These are phyloP conservation scores for Cladorrhinum sp. DNA, from an alignment of 2,329 filamentous ascomycete species.

Conservation along the genomic window DNA sequence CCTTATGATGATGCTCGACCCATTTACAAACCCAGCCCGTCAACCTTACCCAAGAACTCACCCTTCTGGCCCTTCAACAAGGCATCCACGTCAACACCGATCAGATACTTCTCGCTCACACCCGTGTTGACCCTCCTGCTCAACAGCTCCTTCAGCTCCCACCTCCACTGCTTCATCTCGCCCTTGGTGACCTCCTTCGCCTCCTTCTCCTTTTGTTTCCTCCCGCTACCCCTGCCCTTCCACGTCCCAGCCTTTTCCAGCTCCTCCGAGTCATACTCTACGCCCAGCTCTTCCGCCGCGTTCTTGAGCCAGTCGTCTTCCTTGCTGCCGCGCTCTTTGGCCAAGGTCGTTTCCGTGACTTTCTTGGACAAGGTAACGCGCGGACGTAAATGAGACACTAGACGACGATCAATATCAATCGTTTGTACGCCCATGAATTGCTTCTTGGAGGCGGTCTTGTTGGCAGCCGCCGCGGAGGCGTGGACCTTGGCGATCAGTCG, in stretches of 20 bases:
- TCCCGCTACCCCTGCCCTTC: slow-evolving; percentile 67
- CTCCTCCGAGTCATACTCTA: slow-evolving; percentile 89
- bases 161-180: slow-evolving; percentile 67
- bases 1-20: too few species aligned
- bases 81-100: slow-evolving; percentile 73
- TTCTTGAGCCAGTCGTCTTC: slow-evolving; percentile 81
- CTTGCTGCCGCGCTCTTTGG: slow-evolving; percentile 81
- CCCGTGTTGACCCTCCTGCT: slow-evolving; percentile 76
- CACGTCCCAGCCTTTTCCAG: slow-evolving; percentile 64
- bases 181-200: slow-evolving; percentile 66
- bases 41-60: slow-evolving; percentile 60
- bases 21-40: slow-evolving; percentile 40
- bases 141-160: slow-evolving; percentile 69
- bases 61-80: slow-evolving; percentile 63
- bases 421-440: slow-evolving; percentile 66
- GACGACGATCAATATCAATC: slow-evolving; percentile 76
- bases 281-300: slow-evolving; percentile 87
- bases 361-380: slow-evolving; percentile 80
- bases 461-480: slow-evolving; percentile 48
- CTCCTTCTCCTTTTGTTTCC: slow-evolving; percentile 72
- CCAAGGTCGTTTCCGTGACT: slow-evolving; percentile 76
- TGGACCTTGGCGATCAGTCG: slow-evolving; percentile 88
- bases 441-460: slow-evolving; percentile 35
- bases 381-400: slow-evolving; percentile 72
- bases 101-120: slow-evolving; percentile 82